Base-by-base conservation (phyloP, 2,329 filamentous ascomycete genomes). In the Claviceps sp. region DNA sequence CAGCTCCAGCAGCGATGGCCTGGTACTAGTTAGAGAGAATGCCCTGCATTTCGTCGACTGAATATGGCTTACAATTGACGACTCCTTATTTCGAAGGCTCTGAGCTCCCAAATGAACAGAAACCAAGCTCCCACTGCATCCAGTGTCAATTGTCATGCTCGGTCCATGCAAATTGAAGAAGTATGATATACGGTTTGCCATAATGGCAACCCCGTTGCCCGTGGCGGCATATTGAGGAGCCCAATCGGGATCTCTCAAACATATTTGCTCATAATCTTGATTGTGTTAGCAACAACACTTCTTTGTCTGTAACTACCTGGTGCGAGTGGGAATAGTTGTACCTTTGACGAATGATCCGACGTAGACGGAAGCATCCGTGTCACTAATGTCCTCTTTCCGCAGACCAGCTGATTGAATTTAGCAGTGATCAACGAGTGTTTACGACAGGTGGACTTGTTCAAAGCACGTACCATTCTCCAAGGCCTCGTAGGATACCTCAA, bases 141-240 rank as follows among this genome's bases (percentile, higher is more conserved):
- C 79, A 1, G 79, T 81, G 50, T 82, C 78, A 14, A 82, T 63
- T 0, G 76, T 79, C 61, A 80, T 70, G 57, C 75, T 78, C 2
- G 77, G 75, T 0, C 78, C 78, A 13, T 70, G 67, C 16, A 81
- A 63, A 56, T 81, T 72, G 60, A 77, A 78, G 53, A 69, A 72
- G 58, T 79, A 75, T 0, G 76, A 79, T 13, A 81, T 69, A 0
- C 77, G 70, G 58, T 80, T 81, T 3, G 76, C 69, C 62, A 79
- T 68, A 51, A 79, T 74, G 53, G 75, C 73, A 46, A 72, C 72
- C 4, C 73, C 73, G 18, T 72, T 75, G 7, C 77, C 77, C 0
- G 74, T 78, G 6, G 76, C 74, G 42, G 74, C 72, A 62, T 78
- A 74, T 51, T 72, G 68, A 0, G 75, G 74, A 40, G 72, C 69